Evolutionary conservation across 148 eudicot genomes (phyloP).

Genomic region (Fagopyrum homotropicum): DNA sequence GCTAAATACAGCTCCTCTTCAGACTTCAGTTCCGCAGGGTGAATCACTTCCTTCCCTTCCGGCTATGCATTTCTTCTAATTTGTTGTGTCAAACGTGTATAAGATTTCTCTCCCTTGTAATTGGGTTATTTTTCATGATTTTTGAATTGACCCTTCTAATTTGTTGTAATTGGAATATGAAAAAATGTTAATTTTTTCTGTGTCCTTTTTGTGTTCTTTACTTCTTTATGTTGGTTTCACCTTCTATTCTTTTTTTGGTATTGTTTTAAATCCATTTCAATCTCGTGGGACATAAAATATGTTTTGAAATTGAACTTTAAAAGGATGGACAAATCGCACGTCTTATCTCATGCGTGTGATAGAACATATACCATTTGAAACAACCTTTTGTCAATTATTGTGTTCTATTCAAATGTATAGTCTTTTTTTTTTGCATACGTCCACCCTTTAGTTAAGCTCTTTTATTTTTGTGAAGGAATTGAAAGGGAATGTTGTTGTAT

Average conservation of each 20-base stretch:
- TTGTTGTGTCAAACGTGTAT: no score
- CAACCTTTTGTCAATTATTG: constrained; percentile 4
- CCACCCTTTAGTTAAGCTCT: constrained; percentile 1
- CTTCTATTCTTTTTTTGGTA: background rate
- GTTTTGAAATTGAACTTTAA: background rate
- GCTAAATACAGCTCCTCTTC: constrained; percentile 88
- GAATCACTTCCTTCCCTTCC: background rate
- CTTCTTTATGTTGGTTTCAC: no score
- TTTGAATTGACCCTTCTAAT: no score
- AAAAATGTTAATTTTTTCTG: no score
- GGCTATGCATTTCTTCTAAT: background rate
- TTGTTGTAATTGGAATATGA: no score
- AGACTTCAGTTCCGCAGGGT: constrained; percentile 81
- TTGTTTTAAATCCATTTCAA: background rate
- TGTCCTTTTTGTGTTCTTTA: no score
- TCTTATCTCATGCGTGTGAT: background rate
- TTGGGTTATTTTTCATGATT: no score
- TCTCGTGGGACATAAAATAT: background rate
- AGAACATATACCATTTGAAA: background rate
- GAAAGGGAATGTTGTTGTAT: constrained; percentile 93
- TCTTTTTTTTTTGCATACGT: constrained; percentile 18
- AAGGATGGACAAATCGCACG: background rate
- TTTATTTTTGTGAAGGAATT: constrained; percentile 57
- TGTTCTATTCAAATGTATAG: background rate
- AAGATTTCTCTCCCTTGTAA: no score